Base-by-base conservation (phyloP, 1,139 yeast species). In the Protomyces lactucae-debilis region DNA sequence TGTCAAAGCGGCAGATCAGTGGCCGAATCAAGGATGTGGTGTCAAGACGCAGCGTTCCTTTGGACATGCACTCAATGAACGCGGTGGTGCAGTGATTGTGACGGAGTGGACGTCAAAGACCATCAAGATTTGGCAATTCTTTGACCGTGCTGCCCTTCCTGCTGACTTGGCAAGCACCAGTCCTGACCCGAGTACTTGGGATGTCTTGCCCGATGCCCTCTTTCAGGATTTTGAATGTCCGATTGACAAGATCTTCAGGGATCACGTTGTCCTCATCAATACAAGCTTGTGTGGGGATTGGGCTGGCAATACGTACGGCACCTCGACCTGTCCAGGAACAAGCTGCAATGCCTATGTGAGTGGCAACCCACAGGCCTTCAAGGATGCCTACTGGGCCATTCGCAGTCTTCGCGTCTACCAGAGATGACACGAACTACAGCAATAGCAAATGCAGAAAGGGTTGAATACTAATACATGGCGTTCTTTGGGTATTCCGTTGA, bases 11-110 rank as follows among this genome's bases (percentile, higher is more conserved):
- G 25, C 56, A 14, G 45, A 40, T 25, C 63, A 61, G 23, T 45
- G 61, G 53, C 55, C 65, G 45, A 65, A 65, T 36, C 64, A 60
- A 48, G 67, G 67, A 14, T 65, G 67, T 46, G 67, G 67, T 23
- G 57, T 43, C 39, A 37, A 52, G 57, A 52, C 52, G 28, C 39
- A 16, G 10, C 52, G 37, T 25, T 55, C 65, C 21, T 65, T 53
- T 52, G 67, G 67, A 4, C 16, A 28, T 12, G 39, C 46, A 12
- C 56, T 65, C 39, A 65, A 65, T 32, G 37, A 36, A 28, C 46
- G 51, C 10, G 56, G 48, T 3, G 60, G 60, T 18, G 57, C 52
- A 14, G 40, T 56, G 21, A 57, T 60, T 23, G 67, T 57, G 36
- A 48, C 48, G 57, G 65, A 65, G n/a, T 60, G 65, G 65, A 65